Conservation (phyloP, 345 rosid genomes). For the Rhizophora apiculata region DNA sequence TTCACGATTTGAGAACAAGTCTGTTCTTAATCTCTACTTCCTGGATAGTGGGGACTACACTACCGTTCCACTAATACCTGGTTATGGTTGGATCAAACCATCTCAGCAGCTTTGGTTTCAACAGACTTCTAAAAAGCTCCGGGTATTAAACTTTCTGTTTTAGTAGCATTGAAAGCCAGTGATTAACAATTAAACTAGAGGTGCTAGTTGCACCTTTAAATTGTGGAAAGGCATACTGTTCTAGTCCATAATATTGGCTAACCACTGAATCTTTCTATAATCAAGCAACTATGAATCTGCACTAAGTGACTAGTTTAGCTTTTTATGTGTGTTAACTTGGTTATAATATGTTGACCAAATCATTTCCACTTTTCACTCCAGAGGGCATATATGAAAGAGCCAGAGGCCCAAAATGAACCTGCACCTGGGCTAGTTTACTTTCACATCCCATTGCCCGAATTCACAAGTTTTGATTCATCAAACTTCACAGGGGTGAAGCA, state of each 20-base stretch:
- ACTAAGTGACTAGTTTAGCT: not conserved
- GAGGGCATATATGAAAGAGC: constrained; percentile 59
- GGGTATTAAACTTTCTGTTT: constrained; percentile 33
- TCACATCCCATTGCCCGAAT: constrained; percentile 93
- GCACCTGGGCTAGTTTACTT: constrained; percentile 90
- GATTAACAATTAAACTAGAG: not conserved
- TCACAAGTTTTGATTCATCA: constrained; percentile 47
- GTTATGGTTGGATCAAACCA: constrained; percentile 85
- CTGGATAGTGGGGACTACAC: constrained; percentile 87
- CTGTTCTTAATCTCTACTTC: constrained; percentile 76
- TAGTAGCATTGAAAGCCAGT: not conserved
- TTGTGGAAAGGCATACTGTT: not conserved
- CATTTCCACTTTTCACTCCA: constrained; percentile 22
- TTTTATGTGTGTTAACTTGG: not conserved
- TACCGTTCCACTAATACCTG: constrained; percentile 46
- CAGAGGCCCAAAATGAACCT: constrained; percentile 47
- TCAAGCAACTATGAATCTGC: not conserved
- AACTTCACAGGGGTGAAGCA: constrained; percentile 67
- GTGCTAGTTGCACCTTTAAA: not conserved
- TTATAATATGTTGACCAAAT: constrained; percentile 3
- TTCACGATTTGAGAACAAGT: constrained; percentile 63
- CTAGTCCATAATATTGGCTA: not conserved
- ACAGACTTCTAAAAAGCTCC: constrained; percentile 62
- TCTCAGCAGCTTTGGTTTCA: constrained; percentile 90
- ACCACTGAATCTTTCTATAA: not conserved